These are phyloP conservation scores for Furcasterigmium furcatum DNA, from an alignment of 2,329 filamentous ascomycete species.

Conservation along the genomic window DNA sequence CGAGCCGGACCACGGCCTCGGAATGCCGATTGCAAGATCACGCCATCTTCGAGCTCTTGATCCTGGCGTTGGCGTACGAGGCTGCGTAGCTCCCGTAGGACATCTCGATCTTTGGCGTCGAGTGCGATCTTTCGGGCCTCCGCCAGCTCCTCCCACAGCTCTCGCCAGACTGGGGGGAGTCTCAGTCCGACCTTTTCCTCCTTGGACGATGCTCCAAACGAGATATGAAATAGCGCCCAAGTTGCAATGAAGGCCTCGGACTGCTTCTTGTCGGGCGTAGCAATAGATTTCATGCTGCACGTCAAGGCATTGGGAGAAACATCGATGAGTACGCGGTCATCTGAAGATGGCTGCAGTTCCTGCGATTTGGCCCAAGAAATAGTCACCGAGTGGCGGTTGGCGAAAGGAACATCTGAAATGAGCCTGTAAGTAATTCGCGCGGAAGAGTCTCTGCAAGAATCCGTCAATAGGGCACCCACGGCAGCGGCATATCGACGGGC, in stretches of 20 bases:
- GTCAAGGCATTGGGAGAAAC: constrained; percentile 50
- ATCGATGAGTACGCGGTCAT: constrained; percentile 32
- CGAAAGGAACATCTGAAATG: constrained; percentile 71
- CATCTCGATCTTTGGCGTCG: constrained; percentile 67
- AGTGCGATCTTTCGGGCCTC: constrained; percentile 66
- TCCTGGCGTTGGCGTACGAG: constrained; percentile 67
- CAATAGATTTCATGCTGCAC: constrained; percentile 72
- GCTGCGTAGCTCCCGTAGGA: constrained; percentile 65
- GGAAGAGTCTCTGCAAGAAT: constrained; percentile 58
- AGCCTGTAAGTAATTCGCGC: constrained; percentile 65
- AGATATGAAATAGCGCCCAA: constrained; percentile 71
- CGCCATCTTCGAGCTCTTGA: constrained; percentile 67
- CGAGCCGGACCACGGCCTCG: constrained; percentile 53
- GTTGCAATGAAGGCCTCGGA: constrained; percentile 87
- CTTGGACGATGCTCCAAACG: constrained; percentile 69
- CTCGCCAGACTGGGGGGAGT: constrained; percentile 77
- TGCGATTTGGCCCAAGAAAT: constrained; percentile 79
- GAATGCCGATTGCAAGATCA: constrained; percentile 76
- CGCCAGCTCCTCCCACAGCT: constrained; percentile 79
- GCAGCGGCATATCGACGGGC: constrained; percentile 8
- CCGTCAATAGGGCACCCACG: not conserved
- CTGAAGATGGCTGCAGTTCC: constrained; percentile 37
- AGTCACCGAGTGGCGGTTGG: constrained; percentile 70
- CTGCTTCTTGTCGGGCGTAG: constrained; percentile 73
- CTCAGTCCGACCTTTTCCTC: constrained; percentile 83